Percentiles rank a stretch among this genome's conserved stretches.
These are phyloP conservation scores for Tulasnella sp. DNA, from an alignment of 768 basidiomycete species.

Conservation along the genomic window DNA sequence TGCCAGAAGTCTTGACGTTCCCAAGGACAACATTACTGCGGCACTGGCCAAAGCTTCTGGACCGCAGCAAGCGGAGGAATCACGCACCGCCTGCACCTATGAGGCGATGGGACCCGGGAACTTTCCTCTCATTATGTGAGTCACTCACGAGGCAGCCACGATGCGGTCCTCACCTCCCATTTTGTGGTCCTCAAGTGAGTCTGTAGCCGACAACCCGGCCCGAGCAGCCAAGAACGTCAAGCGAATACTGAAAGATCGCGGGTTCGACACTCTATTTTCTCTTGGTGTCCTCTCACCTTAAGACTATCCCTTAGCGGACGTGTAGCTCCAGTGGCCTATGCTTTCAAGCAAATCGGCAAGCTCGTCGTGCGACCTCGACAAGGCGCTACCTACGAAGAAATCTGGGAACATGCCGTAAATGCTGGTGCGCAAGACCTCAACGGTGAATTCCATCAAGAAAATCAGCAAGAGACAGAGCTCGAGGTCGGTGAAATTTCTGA, in stretches of 20 bases:
- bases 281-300: background rate
- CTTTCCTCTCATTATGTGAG: conserved; percentile 11
- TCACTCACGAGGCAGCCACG: background rate
- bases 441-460: background rate
- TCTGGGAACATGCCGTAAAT: conserved; percentile 5
- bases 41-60: conserved; percentile 4
- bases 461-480: background rate
- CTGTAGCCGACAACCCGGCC: background rate
- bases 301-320: background rate
- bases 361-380: background rate
- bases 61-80: conserved; percentile 1
- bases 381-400: conserved; percentile 6
- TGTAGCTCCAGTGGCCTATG: conserved; percentile 3
- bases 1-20: conserved; percentile 7
- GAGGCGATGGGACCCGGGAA: conserved; percentile 9
- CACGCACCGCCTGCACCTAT: background rate
- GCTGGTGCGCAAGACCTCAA: conserved; percentile 5
- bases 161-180: background rate
- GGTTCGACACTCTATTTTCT: background rate
- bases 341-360: background rate
- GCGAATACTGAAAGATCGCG: conserved; percentile 7
- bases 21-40: conserved; percentile 11
- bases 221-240: conserved; percentile 10
- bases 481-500: background rate
- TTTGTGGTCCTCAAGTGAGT: background rate